Conservation (phyloP, 345 rosid genomes). For the Eucalyptus albens region DNA sequence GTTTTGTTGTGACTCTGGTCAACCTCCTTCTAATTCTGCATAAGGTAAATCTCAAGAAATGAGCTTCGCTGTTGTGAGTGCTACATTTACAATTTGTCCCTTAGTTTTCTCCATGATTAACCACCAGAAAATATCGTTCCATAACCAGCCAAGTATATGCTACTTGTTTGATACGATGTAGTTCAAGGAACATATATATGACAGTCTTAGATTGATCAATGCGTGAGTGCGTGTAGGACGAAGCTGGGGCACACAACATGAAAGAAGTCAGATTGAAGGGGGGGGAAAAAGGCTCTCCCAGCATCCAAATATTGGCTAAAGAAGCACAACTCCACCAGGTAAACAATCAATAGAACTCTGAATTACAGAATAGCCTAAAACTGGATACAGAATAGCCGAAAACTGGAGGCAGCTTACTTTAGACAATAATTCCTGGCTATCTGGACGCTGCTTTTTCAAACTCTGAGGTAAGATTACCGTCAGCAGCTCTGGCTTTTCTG, state of each 20-base stretch:
- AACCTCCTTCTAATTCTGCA: not conserved
- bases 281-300: not conserved
- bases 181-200: not conserved
- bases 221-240: not conserved
- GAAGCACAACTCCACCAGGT: not conserved
- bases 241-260: not conserved
- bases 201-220: not conserved
- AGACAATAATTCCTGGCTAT: constrained; percentile 3
- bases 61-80: not conserved
- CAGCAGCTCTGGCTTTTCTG: constrained; percentile 83
- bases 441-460: constrained; percentile 26
- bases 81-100: not conserved
- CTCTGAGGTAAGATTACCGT: constrained; percentile 91
- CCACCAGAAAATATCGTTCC: not conserved
- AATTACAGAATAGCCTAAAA: not conserved
- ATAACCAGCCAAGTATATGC: not conserved
- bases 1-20: not conserved
- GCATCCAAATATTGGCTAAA: not conserved
- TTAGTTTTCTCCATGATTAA: not conserved
- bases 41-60: not conserved
- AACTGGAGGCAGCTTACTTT: constrained; percentile 33
- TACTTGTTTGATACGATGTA: not conserved
- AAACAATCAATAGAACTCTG: not conserved
- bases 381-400: not conserved
- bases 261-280: not conserved